These are phyloP conservation scores for Fusarium tjaetaba DNA, from an alignment of 2,329 filamentous ascomycete species.

Conservation along the genomic window DNA sequence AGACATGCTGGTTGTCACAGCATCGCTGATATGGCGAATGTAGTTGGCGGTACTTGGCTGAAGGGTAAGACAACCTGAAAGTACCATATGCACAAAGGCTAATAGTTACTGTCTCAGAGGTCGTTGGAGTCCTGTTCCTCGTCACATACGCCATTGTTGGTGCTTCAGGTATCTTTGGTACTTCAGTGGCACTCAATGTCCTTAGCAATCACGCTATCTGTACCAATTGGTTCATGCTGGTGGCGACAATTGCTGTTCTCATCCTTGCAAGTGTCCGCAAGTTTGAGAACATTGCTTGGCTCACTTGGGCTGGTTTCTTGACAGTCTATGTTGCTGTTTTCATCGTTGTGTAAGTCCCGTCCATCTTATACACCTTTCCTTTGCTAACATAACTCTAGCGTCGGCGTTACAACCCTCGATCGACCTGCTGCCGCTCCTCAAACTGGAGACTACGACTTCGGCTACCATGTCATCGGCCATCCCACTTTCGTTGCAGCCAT, in stretches of 20 bases:
- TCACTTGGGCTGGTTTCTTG: slow-evolving; percentile 61
- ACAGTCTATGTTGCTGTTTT: slow-evolving; percentile 65
- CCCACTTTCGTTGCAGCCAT: slow-evolving; percentile 66
- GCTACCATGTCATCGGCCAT: slow-evolving; percentile 60
- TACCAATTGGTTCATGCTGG: slow-evolving; percentile 66
- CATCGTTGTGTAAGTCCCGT: slow-evolving; percentile 52
- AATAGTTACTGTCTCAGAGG: slow-evolving; percentile 46
- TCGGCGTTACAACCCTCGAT: slow-evolving; percentile 57
- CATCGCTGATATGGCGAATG: slow-evolving; percentile 59
- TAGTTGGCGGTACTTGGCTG: slow-evolving; percentile 62
- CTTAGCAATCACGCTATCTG: slow-evolving; percentile 67
- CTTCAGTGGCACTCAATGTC: slow-evolving; percentile 68
- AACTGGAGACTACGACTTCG: slow-evolving; percentile 64
- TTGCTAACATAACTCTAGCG: background rate
- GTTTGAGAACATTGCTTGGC: slow-evolving; percentile 60
- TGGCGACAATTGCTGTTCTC: slow-evolving; percentile 62
- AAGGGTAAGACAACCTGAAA: slow-evolving; percentile 34
- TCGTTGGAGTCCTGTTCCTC: slow-evolving; percentile 65
- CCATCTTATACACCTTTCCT: too few relatives aligned
- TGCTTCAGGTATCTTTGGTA: slow-evolving; percentile 67
- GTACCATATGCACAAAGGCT: accelerated
- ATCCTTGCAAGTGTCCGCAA: slow-evolving; percentile 58
- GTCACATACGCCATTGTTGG: slow-evolving; percentile 65
- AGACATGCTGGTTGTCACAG: slow-evolving; percentile 52
- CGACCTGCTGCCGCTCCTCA: slow-evolving; percentile 66